Base-by-base conservation (phyloP, 805 yeast species). In the Candida gorgasii region DNA sequence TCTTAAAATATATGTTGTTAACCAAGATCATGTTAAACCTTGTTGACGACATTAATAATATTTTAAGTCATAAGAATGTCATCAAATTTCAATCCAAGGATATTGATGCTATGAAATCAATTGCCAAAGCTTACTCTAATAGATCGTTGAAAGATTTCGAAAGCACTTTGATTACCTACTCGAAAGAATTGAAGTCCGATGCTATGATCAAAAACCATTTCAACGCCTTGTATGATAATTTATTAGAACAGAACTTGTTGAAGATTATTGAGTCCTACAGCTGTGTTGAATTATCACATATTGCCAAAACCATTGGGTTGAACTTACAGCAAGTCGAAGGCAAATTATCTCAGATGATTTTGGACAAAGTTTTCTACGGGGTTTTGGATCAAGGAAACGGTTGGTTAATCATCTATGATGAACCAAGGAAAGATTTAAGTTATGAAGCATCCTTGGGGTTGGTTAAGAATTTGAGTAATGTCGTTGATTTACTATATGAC, bases 381-480 rank as follows among this genome's bases (percentile, higher is more conserved):
- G 98, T 93, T 27, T 74, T 93, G 53, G 99, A 93, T 64, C 99
- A 93, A 71, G 98, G 98, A 36, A 90, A 90, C 61, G 99, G 99
- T 7, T 93, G 97, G 96, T 76, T 93, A 55, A 83, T 89, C 51
- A 80, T 93, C 45, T 93, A 87, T 58, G 95, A 89, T 45, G 86
- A 89, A 60, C 96, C 96, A 31, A 81, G 79, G 57, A 80, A 82
- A 48, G 98, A 93, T 63, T 86, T 86, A 29, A 83, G 95, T 39
- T 93, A 92, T 59, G 93, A 85, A 49, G 82, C 92, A 42, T 85
- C 95, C 33, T 77, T 92, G 52, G 93, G 87, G 44, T 80, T 95
- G 52, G 81, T 95, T 38, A 86, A 86, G 61, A 86, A 87, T 59
- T 82, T 93, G 81, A 84, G 93, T 19, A 78, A 70, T 42, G 97